Base-by-base conservation (phyloP, 2,329 filamentous ascomycete species). In the Ceratocystis destructans region DNA sequence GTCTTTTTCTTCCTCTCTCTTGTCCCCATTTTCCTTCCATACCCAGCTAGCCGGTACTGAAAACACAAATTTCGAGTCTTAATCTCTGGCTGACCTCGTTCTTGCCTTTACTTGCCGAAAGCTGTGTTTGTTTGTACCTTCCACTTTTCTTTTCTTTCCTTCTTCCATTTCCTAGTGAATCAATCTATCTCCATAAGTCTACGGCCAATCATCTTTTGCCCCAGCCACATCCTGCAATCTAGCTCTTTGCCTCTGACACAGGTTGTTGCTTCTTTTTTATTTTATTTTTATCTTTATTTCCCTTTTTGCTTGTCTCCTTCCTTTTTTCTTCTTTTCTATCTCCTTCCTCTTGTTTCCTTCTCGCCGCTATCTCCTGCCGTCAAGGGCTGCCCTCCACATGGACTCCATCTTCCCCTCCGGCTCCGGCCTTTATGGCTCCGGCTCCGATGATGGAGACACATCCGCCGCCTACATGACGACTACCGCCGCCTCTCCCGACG, bases 321-420 rank as follows among this genome's bases (percentile, higher is more conserved):
- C 6, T 41, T n/a, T 33, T n/a, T 4, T 20, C 44, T 22, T 17
- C 4, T 37, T 46, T 41, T 55, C 12, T 15, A 5, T 31, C 45
- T 64, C 57, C 28, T 33, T 20, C 25, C 20, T 17, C n/a, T 20
- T 25, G 41, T 64, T 53, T 2, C 22, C 4, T 46, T 45, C 33
- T 28, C 61, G n/a, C 55, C 28, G 55, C 12, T 25, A 59, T 59
- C 25, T 2, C 6, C 53, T n/a, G 53, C 28, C 53, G 53, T n/a
- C 5, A 4, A 37, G 55, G 12, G 15, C 25, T 28, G 55, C 45
- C 48, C 8, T 59, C 55, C 28, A 59, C 55, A 59, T 59, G 55
- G 55, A 59, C 55, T 31, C 61, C 17, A 61, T 25, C n/a, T 61
- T 65, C 31, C 17, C n/a, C 15, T 61, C 45, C 44, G 53, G 48